Evolutionary conservation across 345 rosid genomes (phyloP), one percentile per base, ranked within the genome.

Genomic region (Citrus mangshanensis): DNA sequence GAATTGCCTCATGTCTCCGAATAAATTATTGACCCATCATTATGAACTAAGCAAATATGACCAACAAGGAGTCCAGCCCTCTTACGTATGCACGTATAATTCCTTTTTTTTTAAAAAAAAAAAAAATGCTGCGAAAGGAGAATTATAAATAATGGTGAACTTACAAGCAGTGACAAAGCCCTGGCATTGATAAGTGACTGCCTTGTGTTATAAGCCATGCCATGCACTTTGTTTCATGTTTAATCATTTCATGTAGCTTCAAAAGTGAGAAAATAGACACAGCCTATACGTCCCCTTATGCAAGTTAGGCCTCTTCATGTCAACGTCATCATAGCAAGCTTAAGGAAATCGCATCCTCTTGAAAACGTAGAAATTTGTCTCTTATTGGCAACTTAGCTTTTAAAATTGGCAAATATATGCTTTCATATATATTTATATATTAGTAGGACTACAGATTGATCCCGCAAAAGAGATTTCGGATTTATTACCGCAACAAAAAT

Each of bases 341-440:
- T 55, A 77, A 55, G 66, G 34, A 13, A 56, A 67, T 55, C 58
- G 21, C 38, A 40, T 51, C 75, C 32, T 77, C 79, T 75, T 66
- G 40, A 74, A 75, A 65, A 75, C 65, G 74, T 30, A 73, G 72
- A 63, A 59, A 78, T 70, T 55, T 61, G 74, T 34, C 61, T 70
- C 28, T 78, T 13, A 25, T 68, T 6, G 67, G 79, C 60, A 68
- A 82, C 76, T 76, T 84, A 10, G 65, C 80, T 78, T 85, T 82
- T 70, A 82, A 82, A 73, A 49, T 46, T 66, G 49, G 68, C 75
- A 72, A 73, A 77, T 6, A 25, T 46, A 0, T 46, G 51, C 51
- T 46, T 12, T 46, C 51, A 13, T 46, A 13, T 13, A 46, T 46
- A 13, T 46, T 3, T 12, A 46, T 46, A 46, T 46, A 40, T 35